Evolutionary conservation across 495 filamentous ascomycete species (phyloP).

Genomic region (Penicillium malachiteum): DNA sequence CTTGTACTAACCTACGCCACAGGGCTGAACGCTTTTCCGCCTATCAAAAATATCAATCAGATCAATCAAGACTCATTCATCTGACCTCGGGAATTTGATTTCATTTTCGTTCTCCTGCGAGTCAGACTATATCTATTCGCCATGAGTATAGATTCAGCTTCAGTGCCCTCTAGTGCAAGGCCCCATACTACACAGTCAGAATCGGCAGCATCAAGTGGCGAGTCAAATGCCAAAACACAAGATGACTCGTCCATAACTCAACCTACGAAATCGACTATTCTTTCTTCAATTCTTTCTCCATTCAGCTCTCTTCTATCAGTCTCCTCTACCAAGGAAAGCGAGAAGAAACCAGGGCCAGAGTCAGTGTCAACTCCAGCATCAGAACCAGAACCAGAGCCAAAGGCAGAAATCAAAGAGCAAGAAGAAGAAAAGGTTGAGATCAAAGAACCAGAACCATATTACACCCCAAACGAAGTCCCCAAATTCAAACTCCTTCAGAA

Average conservation of each 20-base stretch:
- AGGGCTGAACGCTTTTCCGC: not conserved
- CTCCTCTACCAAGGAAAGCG: not conserved
- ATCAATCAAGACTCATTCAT: no score
- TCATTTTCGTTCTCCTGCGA: not conserved
- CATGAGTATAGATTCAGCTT: conserved; percentile 1
- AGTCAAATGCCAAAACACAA: not conserved
- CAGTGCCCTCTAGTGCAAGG: not conserved
- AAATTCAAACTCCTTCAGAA: conserved; percentile 31
- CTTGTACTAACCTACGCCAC: no score
- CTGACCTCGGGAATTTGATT: not conserved
- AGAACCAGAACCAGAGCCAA: not conserved
- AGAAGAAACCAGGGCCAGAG: no score
- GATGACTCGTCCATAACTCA: not conserved
- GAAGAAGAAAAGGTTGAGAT: not conserved
- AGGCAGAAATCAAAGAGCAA: not conserved
- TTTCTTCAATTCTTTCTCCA: not conserved
- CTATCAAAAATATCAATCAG: not conserved
- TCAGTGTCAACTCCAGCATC: not conserved
- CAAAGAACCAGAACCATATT: conserved; percentile 22
- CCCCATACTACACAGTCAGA: no score
- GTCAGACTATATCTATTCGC: not conserved
- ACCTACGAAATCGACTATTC: not conserved
- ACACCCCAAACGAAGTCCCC: conserved; percentile 25
- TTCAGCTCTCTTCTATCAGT: not conserved
- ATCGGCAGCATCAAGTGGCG: not conserved